Percentiles rank a stretch among this genome's conserved stretches.
Evolutionary conservation across 495 filamentous ascomycete species (phyloP).

Genomic region (Penicillium atrosanguineum): DNA sequence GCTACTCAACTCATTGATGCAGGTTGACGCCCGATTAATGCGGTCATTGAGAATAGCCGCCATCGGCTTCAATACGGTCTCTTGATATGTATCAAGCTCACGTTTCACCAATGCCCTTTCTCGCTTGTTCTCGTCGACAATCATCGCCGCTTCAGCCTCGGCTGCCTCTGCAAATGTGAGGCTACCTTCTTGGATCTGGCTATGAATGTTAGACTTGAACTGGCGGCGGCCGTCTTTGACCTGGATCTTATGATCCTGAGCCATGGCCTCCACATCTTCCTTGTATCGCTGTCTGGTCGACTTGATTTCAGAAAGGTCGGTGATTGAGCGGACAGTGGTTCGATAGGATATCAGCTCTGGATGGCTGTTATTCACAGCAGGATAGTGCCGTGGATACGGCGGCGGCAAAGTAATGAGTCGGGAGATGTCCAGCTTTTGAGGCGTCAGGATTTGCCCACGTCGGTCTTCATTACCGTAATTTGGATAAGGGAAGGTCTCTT

Average conservation of each 20-base stretch:
- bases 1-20: constrained; percentile 68
- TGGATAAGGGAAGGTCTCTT: constrained; percentile 42
- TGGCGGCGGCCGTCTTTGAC: constrained; percentile 46
- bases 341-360: constrained; percentile 80
- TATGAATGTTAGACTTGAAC: constrained; percentile 65
- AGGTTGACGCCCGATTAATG: constrained; percentile 58
- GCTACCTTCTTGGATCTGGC: constrained; percentile 67
- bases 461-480: constrained; percentile 11
- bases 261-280: constrained; percentile 34
- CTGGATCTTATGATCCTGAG: constrained; percentile 38
- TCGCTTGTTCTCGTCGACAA: constrained; percentile 58
- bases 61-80: constrained; percentile 70
- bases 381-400: constrained; percentile 88
- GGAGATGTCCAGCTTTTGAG: constrained; percentile 75
- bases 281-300: constrained; percentile 60
- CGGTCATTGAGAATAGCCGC: constrained; percentile 67
- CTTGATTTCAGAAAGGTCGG: constrained; percentile 71
- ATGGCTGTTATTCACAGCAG: constrained; percentile 93
- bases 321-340: constrained; percentile 68
- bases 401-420: constrained; percentile 89
- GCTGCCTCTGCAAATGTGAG: constrained; percentile 81
- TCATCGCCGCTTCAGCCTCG: constrained; percentile 66
- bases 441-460: constrained; percentile 28
- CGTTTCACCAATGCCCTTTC: constrained; percentile 62
- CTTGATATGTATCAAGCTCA: constrained; percentile 76